Evolutionary conservation across 2,329 filamentous ascomycete species (phyloP).

Genomic region (Fusarium incarnatum): DNA sequence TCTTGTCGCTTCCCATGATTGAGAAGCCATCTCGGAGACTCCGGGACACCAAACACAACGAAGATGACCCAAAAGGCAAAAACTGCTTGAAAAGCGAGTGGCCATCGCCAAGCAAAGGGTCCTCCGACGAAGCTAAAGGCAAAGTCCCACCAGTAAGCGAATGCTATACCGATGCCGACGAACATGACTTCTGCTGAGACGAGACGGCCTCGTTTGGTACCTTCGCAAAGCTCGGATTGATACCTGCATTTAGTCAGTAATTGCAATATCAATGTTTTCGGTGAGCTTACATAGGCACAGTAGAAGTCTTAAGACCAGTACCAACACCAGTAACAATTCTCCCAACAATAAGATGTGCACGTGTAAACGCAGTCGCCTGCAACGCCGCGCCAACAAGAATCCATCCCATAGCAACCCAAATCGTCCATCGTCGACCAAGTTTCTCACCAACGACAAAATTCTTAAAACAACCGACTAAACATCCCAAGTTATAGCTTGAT

Average conservation of each 20-base stretch:
- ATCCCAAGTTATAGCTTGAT: conserved; percentile 56
- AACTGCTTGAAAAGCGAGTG: conserved; percentile 49
- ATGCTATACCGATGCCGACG: conserved; percentile 54
- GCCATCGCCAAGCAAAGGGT: conserved; percentile 43
- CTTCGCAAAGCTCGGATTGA: conserved; percentile 54
- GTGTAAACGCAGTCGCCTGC: conserved; percentile 60
- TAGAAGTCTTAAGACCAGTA: conserved; percentile 56
- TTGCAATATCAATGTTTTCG: accelerated
- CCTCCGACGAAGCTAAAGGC: conserved; percentile 50
- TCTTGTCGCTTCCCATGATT: conserved; percentile 52
- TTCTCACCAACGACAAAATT: conserved; percentile 65
- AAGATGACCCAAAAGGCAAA: conserved; percentile 51
- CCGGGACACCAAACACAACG: conserved; percentile 54
- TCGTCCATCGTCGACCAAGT: conserved; percentile 62
- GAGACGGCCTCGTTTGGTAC: conserved; percentile 60
- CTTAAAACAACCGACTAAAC: conserved; percentile 56
- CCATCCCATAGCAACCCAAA: conserved; percentile 64
- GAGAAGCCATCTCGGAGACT: conserved; percentile 57
- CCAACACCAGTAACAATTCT: conserved; percentile 63
- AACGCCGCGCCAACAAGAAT: conserved; percentile 69
- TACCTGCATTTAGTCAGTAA: conserved; percentile 34
- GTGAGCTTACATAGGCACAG: conserved; percentile 49
- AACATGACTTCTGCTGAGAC: conserved; percentile 61
- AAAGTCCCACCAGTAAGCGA: conserved; percentile 57
- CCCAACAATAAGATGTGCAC: conserved; percentile 62